Percentiles rank a stretch among this genome's conserved stretches.
phyloP scores from a whole-genome alignment of 2,329 filamentous ascomycete genomes.

The Drechslera avenae region DNA sequence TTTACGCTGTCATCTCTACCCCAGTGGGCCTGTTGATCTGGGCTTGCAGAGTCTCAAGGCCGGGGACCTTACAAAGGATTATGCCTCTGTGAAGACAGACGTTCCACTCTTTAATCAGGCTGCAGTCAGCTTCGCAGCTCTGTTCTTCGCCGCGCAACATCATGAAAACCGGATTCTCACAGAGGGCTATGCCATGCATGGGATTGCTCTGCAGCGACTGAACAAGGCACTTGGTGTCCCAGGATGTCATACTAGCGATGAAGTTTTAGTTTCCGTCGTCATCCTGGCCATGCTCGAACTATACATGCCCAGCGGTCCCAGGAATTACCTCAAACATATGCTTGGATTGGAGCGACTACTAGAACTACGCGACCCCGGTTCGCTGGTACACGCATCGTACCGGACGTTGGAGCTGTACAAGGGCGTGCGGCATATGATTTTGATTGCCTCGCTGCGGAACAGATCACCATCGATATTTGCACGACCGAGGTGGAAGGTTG shows the following conservation, averaged over 20 bases:
- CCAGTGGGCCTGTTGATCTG: constrained; percentile 30
- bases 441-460: constrained; percentile 27
- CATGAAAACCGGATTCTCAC: constrained; percentile 18
- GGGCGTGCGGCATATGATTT: constrained; percentile 28
- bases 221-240: constrained; percentile 31
- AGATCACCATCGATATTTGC: constrained; percentile 34
- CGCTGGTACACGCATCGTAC: constrained; percentile 10
- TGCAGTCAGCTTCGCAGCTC: constrained; percentile 32
- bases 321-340: constrained; percentile 37
- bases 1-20: constrained; percentile 23
- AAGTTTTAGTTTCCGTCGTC: constrained; percentile 32
- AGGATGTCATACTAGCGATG: constrained; percentile 27
- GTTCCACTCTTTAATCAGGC: constrained; percentile 23
- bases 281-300: constrained; percentile 35
- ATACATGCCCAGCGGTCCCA: constrained; percentile 31
- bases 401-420: constrained; percentile 28
- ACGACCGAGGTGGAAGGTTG: constrained; percentile 31
- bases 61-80: constrained; percentile 17
- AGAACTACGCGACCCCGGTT: constrained; percentile 26
- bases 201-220: constrained; percentile 31
- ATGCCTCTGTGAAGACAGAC: background rate
- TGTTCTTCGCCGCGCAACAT: constrained; percentile 35
- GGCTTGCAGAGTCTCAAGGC: constrained; percentile 22
- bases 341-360: constrained; percentile 34
- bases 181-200: constrained; percentile 30